Conservation (phyloP, 148 eudicot species). For the Arctostaphylos glauca region DNA sequence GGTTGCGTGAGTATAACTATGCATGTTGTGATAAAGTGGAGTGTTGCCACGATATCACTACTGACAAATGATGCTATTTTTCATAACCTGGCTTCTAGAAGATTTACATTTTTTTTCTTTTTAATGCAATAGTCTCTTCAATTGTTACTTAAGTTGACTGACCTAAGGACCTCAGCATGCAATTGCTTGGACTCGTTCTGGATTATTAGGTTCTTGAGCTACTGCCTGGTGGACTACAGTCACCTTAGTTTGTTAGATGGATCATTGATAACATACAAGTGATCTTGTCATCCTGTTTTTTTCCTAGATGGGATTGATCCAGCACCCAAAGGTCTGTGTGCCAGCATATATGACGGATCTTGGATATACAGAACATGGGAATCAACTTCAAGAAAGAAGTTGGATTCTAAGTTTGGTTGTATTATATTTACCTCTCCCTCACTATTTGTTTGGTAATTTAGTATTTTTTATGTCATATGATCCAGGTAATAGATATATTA, state of each 20-base stretch:
- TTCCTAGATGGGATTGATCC: slow-evolving; percentile 66
- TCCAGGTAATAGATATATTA: too few relatives aligned
- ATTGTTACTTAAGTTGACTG: not conserved
- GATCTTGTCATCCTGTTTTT: slow-evolving; percentile 7
- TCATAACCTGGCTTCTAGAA: not conserved
- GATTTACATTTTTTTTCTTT: not conserved
- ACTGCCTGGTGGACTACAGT: not conserved
- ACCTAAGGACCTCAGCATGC: not conserved
- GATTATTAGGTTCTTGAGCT: not conserved
- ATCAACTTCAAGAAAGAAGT: slow-evolving; percentile 24
- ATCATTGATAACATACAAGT: not conserved
- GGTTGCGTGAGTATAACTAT: too few relatives aligned
- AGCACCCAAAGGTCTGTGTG: slow-evolving; percentile 62
- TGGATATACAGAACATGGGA: slow-evolving; percentile 59
- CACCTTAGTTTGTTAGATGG: not conserved
- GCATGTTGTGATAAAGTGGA: too few relatives aligned
- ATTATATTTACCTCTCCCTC: too few relatives aligned
- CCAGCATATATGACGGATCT: slow-evolving; percentile 56
- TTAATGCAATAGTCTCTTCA: slow-evolving; percentile 3
- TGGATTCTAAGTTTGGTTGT: slow-evolving; percentile 34
- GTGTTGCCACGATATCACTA: not conserved
- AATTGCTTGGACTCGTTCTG: not conserved
- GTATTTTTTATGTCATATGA: too few relatives aligned
- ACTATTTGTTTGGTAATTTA: too few relatives aligned
- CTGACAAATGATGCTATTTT: not conserved